Evolutionary conservation across 176 grass and related monocot species (phyloP).

Genomic region (Ampelocalamus luodianensis): DNA sequence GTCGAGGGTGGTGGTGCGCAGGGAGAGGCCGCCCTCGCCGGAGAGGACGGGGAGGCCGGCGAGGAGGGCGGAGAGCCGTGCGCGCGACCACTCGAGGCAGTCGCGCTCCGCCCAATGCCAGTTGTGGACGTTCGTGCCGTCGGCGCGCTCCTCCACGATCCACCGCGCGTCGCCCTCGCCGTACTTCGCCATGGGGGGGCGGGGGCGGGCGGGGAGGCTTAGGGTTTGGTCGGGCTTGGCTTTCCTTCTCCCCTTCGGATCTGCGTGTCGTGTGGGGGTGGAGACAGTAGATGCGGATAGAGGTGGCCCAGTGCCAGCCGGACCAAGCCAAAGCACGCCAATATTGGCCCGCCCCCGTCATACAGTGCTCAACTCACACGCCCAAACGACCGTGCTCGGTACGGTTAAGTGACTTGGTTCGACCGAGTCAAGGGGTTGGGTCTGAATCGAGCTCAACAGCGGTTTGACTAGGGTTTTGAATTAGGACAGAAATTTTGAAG

Average conservation of each 20-base stretch:
- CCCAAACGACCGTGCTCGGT: no score
- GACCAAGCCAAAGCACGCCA: no score
- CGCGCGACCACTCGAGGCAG: conserved; percentile 92
- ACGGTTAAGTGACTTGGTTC: no score
- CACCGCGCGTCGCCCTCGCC: conserved; percentile 96
- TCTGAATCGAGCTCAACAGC: no score
- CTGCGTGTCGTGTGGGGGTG: conserved; percentile 31
- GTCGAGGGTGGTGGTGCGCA: conserved; percentile 75
- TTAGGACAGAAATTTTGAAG: no score
- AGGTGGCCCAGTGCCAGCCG: no score
- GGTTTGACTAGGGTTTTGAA: no score
- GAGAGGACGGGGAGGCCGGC: conserved; percentile 72
- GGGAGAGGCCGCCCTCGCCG: conserved; percentile 74
- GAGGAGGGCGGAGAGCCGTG: conserved; percentile 68
- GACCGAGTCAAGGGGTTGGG: no score
- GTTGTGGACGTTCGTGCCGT: conserved; percentile 97
- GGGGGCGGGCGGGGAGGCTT: not conserved
- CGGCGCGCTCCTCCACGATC: conserved; percentile 94
- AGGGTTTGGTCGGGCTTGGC: conserved; percentile 43
- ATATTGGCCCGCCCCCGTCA: no score
- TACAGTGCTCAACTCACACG: no score
- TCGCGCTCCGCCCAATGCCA: conserved; percentile 98
- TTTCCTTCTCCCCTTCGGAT: conserved; percentile 34
- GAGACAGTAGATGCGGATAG: not conserved
- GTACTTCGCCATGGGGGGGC: conserved; percentile 68